Base-by-base conservation (phyloP, 768 basidiomycete species). In the Amanita polypyramis region DNA sequence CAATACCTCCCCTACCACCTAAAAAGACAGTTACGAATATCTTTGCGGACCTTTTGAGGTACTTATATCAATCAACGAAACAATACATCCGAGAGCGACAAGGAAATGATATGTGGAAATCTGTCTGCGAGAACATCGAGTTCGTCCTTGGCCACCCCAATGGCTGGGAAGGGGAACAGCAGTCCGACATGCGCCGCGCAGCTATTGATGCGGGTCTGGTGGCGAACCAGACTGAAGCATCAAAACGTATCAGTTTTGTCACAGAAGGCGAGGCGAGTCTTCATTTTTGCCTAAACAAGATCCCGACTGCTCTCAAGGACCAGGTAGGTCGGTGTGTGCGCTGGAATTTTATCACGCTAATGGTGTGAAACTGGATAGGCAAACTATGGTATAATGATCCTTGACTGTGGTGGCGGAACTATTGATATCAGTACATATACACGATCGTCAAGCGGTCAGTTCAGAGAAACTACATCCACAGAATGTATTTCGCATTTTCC, bases 181-280 rank as follows among this genome's bases (percentile, higher is more conserved):
- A n/a, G n/a, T n/a, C 56, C 3, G 61, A 68, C 47, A 70, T 79
- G 59, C 69, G 77, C 8, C 54, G 59, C 12, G 78, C 77, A 0
- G 75, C 74, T 0, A 57, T 68, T 4, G 25, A 60, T 23, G 78
- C 70, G 0, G 70, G 74, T 11, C 64, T 80, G 21, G 62, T 79
- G 1, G 53, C 66, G 0, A 34, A 25, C 29, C 14, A 29, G 62
- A 55, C 0, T 3, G 63, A 61, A 12, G 68, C 62, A 0, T 66
- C 63, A 25, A 58, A 56, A 5, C 70, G 73, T 0, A 54, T 78
- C 1, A 70, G 65, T 11, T 69, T 79, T 43, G 65, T 79, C 7
- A 77, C 75, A 0, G 76, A 79, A 53, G 77, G 76, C 1, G 77
- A 79, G 52, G 77, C 77, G 0, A 72, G 71, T 54, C 56, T 77